Base-by-base conservation (phyloP, 2,329 filamentous ascomycete genomes). In the Ceratocystis cubensis region DNA sequence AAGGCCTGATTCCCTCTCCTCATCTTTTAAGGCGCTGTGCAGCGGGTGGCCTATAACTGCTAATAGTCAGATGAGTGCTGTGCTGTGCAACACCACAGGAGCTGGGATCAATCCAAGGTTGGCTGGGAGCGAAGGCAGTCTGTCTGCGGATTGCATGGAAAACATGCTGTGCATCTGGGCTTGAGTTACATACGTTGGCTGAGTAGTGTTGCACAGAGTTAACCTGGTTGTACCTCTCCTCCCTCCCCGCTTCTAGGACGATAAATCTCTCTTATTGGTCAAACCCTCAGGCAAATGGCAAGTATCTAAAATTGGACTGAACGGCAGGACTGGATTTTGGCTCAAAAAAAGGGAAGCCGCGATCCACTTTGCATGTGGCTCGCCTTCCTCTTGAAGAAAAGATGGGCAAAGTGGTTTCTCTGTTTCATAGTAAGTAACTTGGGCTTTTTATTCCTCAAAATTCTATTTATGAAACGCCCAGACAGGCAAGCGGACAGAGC, bases 361-460 rank as follows among this genome's bases (percentile, higher is more conserved):
- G 30, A 57, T 28, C 28, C 28, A 57, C 53, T 57, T 13, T 37
- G 6, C 28, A 59, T 59, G 56, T 30, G 30, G 56, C 28, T 22
- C 28, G 56, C 13, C 30, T 59, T 59, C 56, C 56, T 10, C 56
- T n/a, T 37, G 56, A 20, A 59, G 56, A 59, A 59, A 59, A 59
- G 56, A 59, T 59, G 56, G 30, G 56, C 56, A 59, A 59, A 59
- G 56, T 59, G 17, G 56, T 59, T 59, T 10, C n/a, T 30, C 10
- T 37, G 56, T 59, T 59, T 59, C 56, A 59, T n/a, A 59, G 5
- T n/a, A 17, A 8, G 28, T 59, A 10, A 59, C 56, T 37, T 59
- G 30, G 28, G n/a, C 56, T 41, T 41, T 41, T 13, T 41, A 41
- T 41, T 41, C 10, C 37, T 41, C 37, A 41, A 15, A 41, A 15